Evolutionary conservation across 257 asterid species (phyloP), one percentile per base, ranked within the genome.

Genomic region (Ajuga chamaepitys): DNA sequence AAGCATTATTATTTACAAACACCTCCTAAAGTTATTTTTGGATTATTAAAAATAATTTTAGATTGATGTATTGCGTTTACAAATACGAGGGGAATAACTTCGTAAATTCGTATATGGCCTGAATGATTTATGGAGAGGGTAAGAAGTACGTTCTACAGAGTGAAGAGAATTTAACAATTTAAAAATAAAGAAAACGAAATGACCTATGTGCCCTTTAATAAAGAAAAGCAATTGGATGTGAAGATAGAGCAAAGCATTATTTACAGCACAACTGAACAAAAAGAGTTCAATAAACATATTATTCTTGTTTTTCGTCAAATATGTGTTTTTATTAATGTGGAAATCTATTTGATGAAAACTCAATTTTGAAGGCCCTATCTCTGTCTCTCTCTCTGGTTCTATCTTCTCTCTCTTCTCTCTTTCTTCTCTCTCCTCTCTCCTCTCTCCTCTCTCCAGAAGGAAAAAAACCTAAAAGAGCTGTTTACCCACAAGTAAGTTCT

Each of bases 401-500:
- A 42, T 54, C 71, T 14, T 51, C 58, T 73, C 74, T 55, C 69
- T 66, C 79, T 34, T 67, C 66, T 67, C 75, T 46, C 62, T 9
- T 58, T 21, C 40, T 47, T 67, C 69, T 57, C 73, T 63, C 75
- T 53, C 72, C 83, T 66, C 82, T 80, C 64, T 47, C 77, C 73
- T 78, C 81, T 81, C 85, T 76, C 80, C 78, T 75, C 86, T 86
- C 85, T 77, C 87, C 85, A 75, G 83, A 75, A 62, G 75, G 80
- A 73, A 87, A 84, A 84, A 85, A 84, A 81, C 84, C 87, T 83
- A 82, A 88, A 81, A 77, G 91, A 81, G 83, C 88, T 77, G 89
- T 85, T 81, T 85, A 78, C 89, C 88, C 88, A 84, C 88, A 80
- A 86, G 96, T 88, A 78, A 86, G 95, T 80, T 75, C 79, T 85